These are phyloP conservation scores for Prosopis cineraria DNA, from an alignment of 306 rosid species.

Conservation along the genomic window DNA sequence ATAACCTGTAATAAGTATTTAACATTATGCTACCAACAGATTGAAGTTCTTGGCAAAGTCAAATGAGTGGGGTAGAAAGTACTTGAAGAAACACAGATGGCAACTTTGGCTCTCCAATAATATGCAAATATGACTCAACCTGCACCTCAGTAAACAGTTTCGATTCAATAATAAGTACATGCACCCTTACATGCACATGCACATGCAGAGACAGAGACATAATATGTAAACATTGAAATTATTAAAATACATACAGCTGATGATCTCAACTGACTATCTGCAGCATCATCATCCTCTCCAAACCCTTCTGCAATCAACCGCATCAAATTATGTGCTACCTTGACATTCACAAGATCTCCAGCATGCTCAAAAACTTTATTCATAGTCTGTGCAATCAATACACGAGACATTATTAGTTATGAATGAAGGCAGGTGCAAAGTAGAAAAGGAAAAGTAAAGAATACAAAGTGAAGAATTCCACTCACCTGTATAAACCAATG, in stretches of 20 bases:
- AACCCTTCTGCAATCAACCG: conserved; percentile 98
- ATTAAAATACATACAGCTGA: conserved; percentile 79
- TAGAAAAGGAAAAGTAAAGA: conserved; percentile 25
- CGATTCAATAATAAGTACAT: conserved; percentile 13
- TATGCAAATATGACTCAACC: conserved; percentile 88
- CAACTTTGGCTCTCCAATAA: conserved; percentile 90
- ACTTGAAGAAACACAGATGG: conserved; percentile 95
- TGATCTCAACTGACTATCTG: conserved; percentile 87
- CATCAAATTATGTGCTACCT: conserved; percentile 98
- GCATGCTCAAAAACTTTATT: conserved; percentile 99
- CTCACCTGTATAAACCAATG: conserved; percentile 98
- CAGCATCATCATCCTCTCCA: conserved; percentile 87
- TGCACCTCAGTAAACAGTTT: conserved; percentile 41
- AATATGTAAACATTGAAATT: conserved; percentile 31
- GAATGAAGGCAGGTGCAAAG: not conserved
- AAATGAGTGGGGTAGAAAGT: conserved; percentile 24
- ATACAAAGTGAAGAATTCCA: conserved; percentile 7
- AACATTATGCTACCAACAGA: conserved; percentile 33
- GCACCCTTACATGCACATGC: conserved; percentile 27
- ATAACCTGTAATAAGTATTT: conserved; percentile 75
- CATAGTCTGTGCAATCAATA: conserved; percentile 70
- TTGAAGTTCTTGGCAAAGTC: conserved; percentile 22
- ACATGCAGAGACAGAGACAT: not conserved
- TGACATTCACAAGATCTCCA: conserved; percentile 93
- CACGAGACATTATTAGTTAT: conserved; percentile 19